Conservation (phyloP, 371 early-diverging fungal species). For the Mucor saturninus region DNA sequence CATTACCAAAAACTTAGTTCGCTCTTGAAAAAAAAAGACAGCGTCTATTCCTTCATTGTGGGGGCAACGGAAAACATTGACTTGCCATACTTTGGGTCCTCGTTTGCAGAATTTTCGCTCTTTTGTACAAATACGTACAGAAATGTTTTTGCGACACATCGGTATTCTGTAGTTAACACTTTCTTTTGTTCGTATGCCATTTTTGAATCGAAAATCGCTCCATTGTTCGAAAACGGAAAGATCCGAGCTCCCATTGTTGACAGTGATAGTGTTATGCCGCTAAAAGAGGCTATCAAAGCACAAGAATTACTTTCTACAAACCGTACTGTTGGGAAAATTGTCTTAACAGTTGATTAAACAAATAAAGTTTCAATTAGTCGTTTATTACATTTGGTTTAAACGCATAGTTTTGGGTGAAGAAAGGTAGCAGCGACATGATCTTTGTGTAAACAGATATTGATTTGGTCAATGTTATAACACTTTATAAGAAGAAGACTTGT, state of each 20-base stretch:
- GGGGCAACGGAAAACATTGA: conserved; percentile 37
- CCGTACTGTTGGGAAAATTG: conserved; percentile 56
- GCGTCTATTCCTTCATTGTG: conserved; percentile 45
- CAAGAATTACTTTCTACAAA: conserved; percentile 43
- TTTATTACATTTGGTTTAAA: background rate
- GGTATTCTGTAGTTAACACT: background rate
- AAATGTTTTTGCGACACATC: conserved; percentile 5
- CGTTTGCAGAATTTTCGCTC: background rate
- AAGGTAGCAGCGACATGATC: no score
- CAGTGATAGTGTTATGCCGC: conserved; percentile 21
- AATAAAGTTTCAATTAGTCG: background rate
- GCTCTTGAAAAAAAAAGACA: conserved; percentile 31
- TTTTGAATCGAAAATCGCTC: conserved; percentile 12
- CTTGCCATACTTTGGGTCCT: conserved; percentile 1
- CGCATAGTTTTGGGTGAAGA: no score
- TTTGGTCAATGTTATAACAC: no score
- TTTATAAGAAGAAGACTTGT: no score
- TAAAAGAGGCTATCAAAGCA: conserved; percentile 50
- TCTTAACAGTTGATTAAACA: conserved; percentile 25
- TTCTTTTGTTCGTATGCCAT: conserved; percentile 9
- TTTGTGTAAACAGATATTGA: no score
- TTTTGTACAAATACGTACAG: background rate
- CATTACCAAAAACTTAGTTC: conserved; percentile 36
- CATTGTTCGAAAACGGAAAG: conserved; percentile 8
- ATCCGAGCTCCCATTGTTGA: background rate